phyloP scores from a whole-genome alignment of 2,329 filamentous ascomycete genomes.

The Fusarium anthophilum region DNA sequence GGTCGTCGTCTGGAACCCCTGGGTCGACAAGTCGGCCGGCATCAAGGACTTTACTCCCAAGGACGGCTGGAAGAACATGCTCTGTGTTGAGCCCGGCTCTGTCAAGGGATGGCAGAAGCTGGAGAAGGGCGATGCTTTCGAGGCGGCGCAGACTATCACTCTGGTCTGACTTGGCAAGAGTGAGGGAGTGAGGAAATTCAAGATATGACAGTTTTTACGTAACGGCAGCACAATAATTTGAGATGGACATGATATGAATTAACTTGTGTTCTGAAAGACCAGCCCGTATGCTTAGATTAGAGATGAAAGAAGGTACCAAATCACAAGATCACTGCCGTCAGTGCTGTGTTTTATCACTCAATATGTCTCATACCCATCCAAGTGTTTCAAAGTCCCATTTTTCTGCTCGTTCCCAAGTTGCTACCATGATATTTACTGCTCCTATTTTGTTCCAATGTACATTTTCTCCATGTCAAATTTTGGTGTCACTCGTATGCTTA shows the following conservation, averaged over 20 bases:
- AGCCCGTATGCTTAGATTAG: constrained; percentile 23
- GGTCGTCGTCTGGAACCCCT: constrained; percentile 97
- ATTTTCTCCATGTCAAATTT: background rate
- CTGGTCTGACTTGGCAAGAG: constrained; percentile 42
- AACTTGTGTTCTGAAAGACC: constrained; percentile 16
- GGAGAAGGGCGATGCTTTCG: constrained; percentile 77
- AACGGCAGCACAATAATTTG: constrained; percentile 30
- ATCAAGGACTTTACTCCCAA: constrained; percentile 91
- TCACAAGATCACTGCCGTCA: background rate
- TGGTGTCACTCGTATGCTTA: background rate
- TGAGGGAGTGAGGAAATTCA: constrained; percentile 6
- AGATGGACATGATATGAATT: constrained; percentile 25
- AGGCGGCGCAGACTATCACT: constrained; percentile 68
- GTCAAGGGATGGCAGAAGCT: constrained; percentile 85
- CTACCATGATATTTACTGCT: background rate
- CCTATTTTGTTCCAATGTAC: background rate
- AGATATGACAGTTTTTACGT: constrained; percentile 29
- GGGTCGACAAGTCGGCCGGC: constrained; percentile 81
- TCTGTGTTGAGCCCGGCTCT: constrained; percentile 91
- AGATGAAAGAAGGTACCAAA: constrained; percentile 16
- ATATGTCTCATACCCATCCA: background rate
- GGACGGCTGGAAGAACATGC: constrained; percentile 90
- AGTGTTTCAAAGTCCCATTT: background rate
- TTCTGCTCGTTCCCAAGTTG: background rate
- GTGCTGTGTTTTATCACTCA: background rate